These are phyloP conservation scores for Cryomyces antarcticus DNA, from an alignment of 495 filamentous ascomycete genomes.

Conservation along the genomic window DNA sequence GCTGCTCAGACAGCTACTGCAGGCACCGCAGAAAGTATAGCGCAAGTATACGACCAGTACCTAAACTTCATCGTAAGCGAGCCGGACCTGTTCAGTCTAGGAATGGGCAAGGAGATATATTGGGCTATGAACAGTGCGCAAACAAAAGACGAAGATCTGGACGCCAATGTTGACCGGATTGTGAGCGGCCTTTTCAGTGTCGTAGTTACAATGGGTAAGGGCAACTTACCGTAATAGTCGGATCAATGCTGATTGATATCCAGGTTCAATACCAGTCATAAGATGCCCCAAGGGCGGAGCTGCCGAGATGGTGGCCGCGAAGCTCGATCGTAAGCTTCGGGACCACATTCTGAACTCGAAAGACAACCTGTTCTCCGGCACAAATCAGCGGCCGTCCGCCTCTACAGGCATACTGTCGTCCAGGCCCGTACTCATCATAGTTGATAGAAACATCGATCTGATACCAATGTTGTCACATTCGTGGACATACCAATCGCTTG, in stretches of 20 bases:
- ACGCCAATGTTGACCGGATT: constrained; percentile 67
- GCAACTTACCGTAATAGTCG: neutral
- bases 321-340: constrained; percentile 83
- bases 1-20: constrained; percentile 68
- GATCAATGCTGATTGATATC: neutral
- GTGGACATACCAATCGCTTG: constrained; percentile 95
- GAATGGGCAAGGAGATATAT: constrained; percentile 75
- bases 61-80: constrained; percentile 95
- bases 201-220: constrained; percentile 81
- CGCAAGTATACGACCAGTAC: constrained; percentile 92
- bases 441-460: constrained; percentile 87
- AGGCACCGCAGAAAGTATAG: constrained; percentile 67
- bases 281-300: constrained; percentile 41
- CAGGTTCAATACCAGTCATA: constrained; percentile 74
- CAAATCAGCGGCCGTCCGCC: constrained; percentile 29
- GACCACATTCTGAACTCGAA: constrained; percentile 96
- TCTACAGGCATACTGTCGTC: constrained; percentile 34
- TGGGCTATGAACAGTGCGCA: constrained; percentile 86
- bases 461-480: constrained; percentile 98
- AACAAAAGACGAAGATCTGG: constrained; percentile 76
- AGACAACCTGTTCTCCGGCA: constrained; percentile 69
- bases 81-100: constrained; percentile 86
- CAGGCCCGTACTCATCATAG: constrained; percentile 67
- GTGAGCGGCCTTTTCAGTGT: constrained; percentile 93
- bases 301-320: constrained; percentile 82